Evolutionary conservation across 345 rosid genomes (phyloP).

Genomic region (Gossypium turneri): DNA sequence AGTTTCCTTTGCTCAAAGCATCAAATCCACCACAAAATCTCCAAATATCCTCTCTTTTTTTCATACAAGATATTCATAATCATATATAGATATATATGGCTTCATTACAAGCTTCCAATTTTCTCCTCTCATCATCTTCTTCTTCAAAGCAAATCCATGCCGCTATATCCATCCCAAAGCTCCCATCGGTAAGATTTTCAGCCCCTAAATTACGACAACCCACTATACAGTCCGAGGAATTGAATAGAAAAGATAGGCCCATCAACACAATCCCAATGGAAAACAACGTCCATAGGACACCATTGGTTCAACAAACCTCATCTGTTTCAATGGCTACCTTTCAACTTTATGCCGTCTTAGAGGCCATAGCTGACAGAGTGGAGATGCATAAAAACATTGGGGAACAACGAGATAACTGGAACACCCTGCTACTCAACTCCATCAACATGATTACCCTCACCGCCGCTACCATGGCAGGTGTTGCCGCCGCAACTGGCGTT

Average conservation of each 20-base stretch:
- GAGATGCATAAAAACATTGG: constrained; percentile 51
- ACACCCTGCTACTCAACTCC: constrained; percentile 40
- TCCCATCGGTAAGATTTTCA: constrained; percentile 16
- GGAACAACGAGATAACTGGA: constrained; percentile 52
- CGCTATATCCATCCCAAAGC: no score
- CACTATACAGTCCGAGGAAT: constrained; percentile 4
- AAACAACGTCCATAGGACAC: neutral
- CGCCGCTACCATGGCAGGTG: constrained; percentile 47
- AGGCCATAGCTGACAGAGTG: constrained; percentile 41
- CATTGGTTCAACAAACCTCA: neutral
- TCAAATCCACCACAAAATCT: neutral
- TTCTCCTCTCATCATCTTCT: no score
- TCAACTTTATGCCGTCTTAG: constrained; percentile 36
- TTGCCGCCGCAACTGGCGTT: constrained; percentile 19
- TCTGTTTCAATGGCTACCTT: neutral
- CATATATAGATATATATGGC: neutral
- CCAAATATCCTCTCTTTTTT: neutral
- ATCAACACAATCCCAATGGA: constrained; percentile 5
- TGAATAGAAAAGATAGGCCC: constrained; percentile 3
- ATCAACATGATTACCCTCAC: constrained; percentile 44
- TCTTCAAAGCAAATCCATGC: no score
- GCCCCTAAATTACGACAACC: constrained; percentile 19
- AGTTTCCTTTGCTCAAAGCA: neutral
- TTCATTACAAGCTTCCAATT: no score
- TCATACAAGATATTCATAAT: no score